Conservation (phyloP, 106 monocot species). For the Apostasia shenzhenica region DNA sequence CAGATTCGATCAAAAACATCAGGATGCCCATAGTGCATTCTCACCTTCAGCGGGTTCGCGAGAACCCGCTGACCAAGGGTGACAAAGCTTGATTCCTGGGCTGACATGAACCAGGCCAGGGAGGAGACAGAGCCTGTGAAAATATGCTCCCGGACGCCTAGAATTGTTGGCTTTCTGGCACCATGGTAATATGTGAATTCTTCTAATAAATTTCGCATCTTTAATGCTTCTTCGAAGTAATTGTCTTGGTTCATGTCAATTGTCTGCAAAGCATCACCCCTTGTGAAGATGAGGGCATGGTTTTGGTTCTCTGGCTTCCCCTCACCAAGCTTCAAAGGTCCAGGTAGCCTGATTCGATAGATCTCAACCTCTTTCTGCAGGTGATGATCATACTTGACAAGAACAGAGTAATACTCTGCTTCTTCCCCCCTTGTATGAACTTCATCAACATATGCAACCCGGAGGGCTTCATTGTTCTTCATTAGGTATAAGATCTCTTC, state of each 20-base stretch:
- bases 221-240: slow-evolving; percentile 94
- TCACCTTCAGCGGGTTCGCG: slow-evolving; percentile 83
- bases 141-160: slow-evolving; percentile 84
- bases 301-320: slow-evolving; percentile 98
- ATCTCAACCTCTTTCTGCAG: slow-evolving; percentile 87
- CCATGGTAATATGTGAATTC: slow-evolving; percentile 62
- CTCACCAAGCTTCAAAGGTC: slow-evolving; percentile 88
- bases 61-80: slow-evolving; percentile 92
- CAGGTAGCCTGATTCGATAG: slow-evolving; percentile 69
- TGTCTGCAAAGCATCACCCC: slow-evolving; percentile 91
- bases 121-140: slow-evolving; percentile 94
- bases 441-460: slow-evolving; percentile 97
- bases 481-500: slow-evolving; percentile 87
- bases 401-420: slow-evolving; percentile 72
- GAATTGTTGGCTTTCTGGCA: slow-evolving; percentile 66
- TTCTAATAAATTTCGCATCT: slow-evolving; percentile 87
- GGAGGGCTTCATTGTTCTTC: slow-evolving; percentile 89
- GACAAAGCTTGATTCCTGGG: slow-evolving; percentile 95
- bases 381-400: slow-evolving; percentile 84
- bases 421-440: slow-evolving; percentile 38
- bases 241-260: slow-evolving; percentile 99
- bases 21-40: slow-evolving; percentile 96
- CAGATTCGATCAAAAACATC: slow-evolving; percentile 88
- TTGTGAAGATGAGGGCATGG: slow-evolving; percentile 89
- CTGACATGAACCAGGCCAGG: slow-evolving; percentile 94